A percentile compares a stretch with the other conserved stretches of the same genome.
Evolutionary conservation across 805 yeast species (phyloP).

Genomic region (Lipomyces sp.): DNA sequence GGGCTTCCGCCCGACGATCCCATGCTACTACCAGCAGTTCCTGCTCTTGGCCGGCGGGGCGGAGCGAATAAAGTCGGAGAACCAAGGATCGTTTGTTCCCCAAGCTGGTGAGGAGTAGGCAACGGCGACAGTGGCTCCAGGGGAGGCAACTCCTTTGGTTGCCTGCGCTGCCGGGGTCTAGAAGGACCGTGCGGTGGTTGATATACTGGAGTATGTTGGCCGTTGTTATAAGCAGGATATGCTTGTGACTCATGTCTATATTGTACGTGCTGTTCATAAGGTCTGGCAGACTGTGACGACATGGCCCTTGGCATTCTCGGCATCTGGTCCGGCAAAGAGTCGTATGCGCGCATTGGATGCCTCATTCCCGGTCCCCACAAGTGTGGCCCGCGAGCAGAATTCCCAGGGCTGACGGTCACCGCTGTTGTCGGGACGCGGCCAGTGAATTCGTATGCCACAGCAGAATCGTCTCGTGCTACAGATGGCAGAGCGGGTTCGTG

Average conservation of each 20-base stretch:
- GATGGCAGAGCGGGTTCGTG: slow-evolving; percentile 1
- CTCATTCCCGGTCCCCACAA: not conserved
- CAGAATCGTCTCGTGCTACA: slow-evolving; percentile 17
- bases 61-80: slow-evolving; percentile 36
- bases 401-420: not conserved
- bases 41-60: slow-evolving; percentile 12
- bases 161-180: slow-evolving; percentile 3
- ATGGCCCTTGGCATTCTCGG: slow-evolving; percentile 10
- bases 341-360: not conserved
- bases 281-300: slow-evolving; percentile 13
- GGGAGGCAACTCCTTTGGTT: slow-evolving; percentile 22
- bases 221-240: not conserved
- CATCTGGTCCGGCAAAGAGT: not conserved
- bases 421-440: not conserved
- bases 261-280: not conserved
- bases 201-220: not conserved
- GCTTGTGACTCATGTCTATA: slow-evolving; percentile 1
- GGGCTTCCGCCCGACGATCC: slow-evolving; percentile 20
- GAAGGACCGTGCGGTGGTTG: not conserved
- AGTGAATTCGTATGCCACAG: slow-evolving; percentile 14
- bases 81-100: slow-evolving; percentile 21
- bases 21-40: slow-evolving; percentile 3
- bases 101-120: slow-evolving; percentile 36
- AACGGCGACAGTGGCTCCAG: slow-evolving; percentile 33
- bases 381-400: not conserved